These are phyloP conservation scores for Pseudogymnoascus sp. DNA, from an alignment of 2,329 filamentous ascomycete genomes.

Conservation along the genomic window DNA sequence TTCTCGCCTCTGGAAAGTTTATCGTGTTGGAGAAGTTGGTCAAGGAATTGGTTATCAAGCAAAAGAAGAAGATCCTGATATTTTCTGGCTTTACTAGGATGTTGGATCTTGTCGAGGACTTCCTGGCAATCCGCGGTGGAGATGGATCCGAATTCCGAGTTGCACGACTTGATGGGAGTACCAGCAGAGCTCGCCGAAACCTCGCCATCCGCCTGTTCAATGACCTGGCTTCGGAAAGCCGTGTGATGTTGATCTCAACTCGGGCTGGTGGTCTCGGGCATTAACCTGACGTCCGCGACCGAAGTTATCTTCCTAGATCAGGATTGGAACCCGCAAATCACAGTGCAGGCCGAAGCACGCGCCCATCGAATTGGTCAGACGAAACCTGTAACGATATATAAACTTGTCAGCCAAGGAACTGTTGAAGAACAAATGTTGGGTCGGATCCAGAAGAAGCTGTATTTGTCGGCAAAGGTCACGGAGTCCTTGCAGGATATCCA, in stretches of 20 bases:
- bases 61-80: constrained; percentile 76
- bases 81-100: constrained; percentile 93
- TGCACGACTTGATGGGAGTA: constrained; percentile 74
- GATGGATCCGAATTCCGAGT: constrained; percentile 64
- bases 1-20: constrained; percentile 86
- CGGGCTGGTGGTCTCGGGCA: constrained; percentile 91
- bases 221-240: constrained; percentile 68
- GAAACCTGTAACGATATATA: constrained; percentile 91
- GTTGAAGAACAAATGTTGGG: constrained; percentile 80
- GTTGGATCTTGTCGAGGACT: constrained; percentile 86
- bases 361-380: constrained; percentile 95
- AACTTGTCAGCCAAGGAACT: constrained; percentile 79
- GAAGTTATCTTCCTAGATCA: constrained; percentile 97
- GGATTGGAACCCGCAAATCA: constrained; percentile 96
- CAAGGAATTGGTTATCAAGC: constrained; percentile 61
- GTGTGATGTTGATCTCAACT: constrained; percentile 88
- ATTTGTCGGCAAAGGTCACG: constrained; percentile 53
- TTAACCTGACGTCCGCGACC: constrained; percentile 92
- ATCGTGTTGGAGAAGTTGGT: constrained; percentile 77
- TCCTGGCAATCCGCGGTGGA: constrained; percentile 44
- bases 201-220: constrained; percentile 94
- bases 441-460: constrained; percentile 48
- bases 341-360: constrained; percentile 86
- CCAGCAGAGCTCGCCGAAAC: constrained; percentile 79
- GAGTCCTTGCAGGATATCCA: constrained; percentile 52